Evolutionary conservation across 768 basidiomycete genomes (phyloP), one percentile per base, ranked within the genome.

Genomic region (Daedaleopsis sinensis): DNA sequence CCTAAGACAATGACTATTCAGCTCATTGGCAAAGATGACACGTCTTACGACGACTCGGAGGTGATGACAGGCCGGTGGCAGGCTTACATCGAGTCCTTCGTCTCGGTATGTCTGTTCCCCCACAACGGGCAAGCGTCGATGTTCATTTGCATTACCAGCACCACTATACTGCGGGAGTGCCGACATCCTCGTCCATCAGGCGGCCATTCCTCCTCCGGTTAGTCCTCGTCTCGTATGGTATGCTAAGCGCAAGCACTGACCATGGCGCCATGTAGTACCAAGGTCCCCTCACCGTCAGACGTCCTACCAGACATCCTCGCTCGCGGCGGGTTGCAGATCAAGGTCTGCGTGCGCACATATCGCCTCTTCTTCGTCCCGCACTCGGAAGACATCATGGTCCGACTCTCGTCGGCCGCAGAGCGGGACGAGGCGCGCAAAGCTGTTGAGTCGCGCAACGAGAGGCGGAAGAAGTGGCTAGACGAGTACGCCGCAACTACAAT

Each of bases 281-380:
- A 84, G 44, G 75, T 84, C 23, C 67, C 80, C 32, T 79, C 85
- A 0, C 79, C 71, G 42, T 55, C 59, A 0, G 44, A 48, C 16
- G 38, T 48, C 23, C 52, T 62, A 47, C 53, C 65, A 32, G 44
- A 61, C 19, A 60, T 73, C 52, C 37, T 65, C 55, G 67, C 70
- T 27, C 68, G 70, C 12, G 88, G 89, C 36, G 82, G 82, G 3
- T 80, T 96, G 18, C 91, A 93, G 73, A 91, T 93, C 71, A 89
- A 89, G 63, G 84, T 97, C 58, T 96, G 95, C 73, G 81, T 93
- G 38, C 81, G 87, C 59, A 91, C 89, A 10, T 94, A 94, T 72
- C 81, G 89, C 37, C 74, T 94, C 15, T 94, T 95, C 78, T 94
- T 86, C 71, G 90, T 90, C 7, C 78, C 90, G 2, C 70, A 78